Evolutionary conservation across 257 asterid genomes (phyloP), one percentile per base, ranked within the genome.

Genomic region (Solanum dulcamara): DNA sequence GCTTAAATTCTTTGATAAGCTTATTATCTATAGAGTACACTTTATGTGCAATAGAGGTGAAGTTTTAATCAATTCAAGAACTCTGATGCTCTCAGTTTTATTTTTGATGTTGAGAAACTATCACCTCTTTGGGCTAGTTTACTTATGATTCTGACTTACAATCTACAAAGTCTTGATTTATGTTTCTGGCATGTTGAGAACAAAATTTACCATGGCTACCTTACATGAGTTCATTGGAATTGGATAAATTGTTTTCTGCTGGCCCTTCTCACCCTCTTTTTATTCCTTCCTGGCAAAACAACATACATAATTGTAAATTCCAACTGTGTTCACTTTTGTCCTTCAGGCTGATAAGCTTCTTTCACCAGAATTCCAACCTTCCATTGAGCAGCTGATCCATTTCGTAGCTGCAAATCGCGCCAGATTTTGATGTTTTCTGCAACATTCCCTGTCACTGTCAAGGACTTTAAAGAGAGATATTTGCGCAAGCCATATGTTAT

Each of bases 361-460:
- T 84, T 93, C 98, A 0, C 98, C 98, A 7, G 98, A 95, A 91
- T 95, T 95, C 87, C 97, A 93, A 84, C 98, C 98, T 80, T 94
- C 98, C 46, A 88, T 95, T 13, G 93, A 91, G 93, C 96, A 94
- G 86, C 90, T 95, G 84, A 93, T 95, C 86, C 90, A 89, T 81
- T 95, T 92, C 89, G 35, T 91, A 88, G 95, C 97, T 59, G 81
- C 89, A 88, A 90, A 88, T 88, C 95, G 98, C 83, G 98, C 83
- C 98, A 95, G 89, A 92, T 95, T 35, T 94, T 95, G 83, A 94
- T 95, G 98, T 95, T 90, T 90, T 95, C 98, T 81, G 98, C 98
- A 71, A 95, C 97, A 72, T 95, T 93, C 87, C 98, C 97, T 86
- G 97, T 95, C 66, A 95, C 96, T 0, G 96, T 95, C 30, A 95